Evolutionary conservation across 2,329 filamentous ascomycete genomes (phyloP), one percentile per base, ranked within the genome.

Genomic region (Sordariomycetes sp.): DNA sequence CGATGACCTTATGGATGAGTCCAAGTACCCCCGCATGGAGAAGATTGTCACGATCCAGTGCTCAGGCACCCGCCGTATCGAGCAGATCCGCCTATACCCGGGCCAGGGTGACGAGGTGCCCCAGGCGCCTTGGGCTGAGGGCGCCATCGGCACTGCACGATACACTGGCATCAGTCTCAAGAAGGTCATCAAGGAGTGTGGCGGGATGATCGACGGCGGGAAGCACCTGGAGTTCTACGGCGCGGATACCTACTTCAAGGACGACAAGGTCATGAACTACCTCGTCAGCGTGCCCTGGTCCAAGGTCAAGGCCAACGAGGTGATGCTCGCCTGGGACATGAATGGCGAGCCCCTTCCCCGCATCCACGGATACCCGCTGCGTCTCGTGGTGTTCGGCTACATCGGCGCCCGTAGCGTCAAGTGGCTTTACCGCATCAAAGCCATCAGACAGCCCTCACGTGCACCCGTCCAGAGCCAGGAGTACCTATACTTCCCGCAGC

Each of bases 191-290:
- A 82, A 84, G 42, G 58, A 74, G 38, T 85, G 80, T 39, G 81
- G 79, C 3, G 80, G 79, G 0, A 54, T 82, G 3, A 42, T 50
- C 1, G 58, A 59, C 9, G 58, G 61, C 2, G 75, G 63, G 1
- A 70, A 74, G 38, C 77, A 86, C 41, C 52, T 85, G 10, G 79
- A 85, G 43, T 68, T 86, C 32, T 76, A 73, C 37, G 81, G 81
- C 0, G 79, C 75, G 1, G 82, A 86, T 37, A 82, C 78, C 0
- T 85, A 86, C 46, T 80, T 85, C 61, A 85, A 85, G 51, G 72
- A 76, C 32, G 65, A 69, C 12, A 57, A 79, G 29, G 64, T 70
- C 0, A 72, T 71, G 57, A 85, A 85, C 51, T 86, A 84, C 44
- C 62, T 71, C 15, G 76, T 83, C 31, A 74, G 66, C 11, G 75